These are phyloP conservation scores for Linaria vulgaris DNA, from an alignment of 257 asterid species.

Conservation along the genomic window DNA sequence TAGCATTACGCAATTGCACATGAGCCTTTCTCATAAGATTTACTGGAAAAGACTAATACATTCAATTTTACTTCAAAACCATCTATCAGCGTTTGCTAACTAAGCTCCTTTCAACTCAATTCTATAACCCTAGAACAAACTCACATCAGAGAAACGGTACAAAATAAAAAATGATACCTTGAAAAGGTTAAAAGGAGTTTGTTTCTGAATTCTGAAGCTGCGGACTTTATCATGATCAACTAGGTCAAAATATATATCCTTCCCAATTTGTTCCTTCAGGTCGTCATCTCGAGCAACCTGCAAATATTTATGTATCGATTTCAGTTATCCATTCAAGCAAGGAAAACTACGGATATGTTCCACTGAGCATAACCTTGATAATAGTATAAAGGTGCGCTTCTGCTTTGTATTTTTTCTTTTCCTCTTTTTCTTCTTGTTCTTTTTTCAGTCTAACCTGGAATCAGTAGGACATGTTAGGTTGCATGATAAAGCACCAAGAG, in stretches of 20 bases:
- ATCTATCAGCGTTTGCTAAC: background rate
- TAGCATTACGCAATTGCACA: too few relatives aligned
- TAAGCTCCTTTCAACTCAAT: slow-evolving; percentile 25
- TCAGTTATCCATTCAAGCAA: slow-evolving; percentile 24
- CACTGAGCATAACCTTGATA: slow-evolving; percentile 29
- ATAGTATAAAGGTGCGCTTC: slow-evolving; percentile 28
- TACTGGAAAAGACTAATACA: too few relatives aligned
- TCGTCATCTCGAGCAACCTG: slow-evolving; percentile 37
- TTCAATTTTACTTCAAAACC: background rate
- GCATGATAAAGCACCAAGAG: too few relatives aligned
- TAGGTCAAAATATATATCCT: slow-evolving; percentile 29
- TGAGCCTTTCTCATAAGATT: too few relatives aligned
- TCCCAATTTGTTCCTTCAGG: slow-evolving; percentile 31
- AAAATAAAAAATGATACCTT: slow-evolving; percentile 20
- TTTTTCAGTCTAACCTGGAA: slow-evolving; percentile 26
- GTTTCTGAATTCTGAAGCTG: slow-evolving; percentile 27
- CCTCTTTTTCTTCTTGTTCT: slow-evolving; percentile 27
- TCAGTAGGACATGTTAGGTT: slow-evolving; percentile 9
- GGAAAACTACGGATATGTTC: slow-evolving; percentile 5
- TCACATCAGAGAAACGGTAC: slow-evolving; percentile 11
- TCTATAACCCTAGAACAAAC: background rate
- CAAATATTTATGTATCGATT: slow-evolving; percentile 17
- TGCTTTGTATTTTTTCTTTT: slow-evolving; percentile 22
- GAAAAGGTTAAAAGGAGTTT: slow-evolving; percentile 23
- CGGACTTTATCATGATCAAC: slow-evolving; percentile 35